Base-by-base conservation (phyloP, 768 basidiomycete genomes). In the Leccinum subgranulosum region DNA sequence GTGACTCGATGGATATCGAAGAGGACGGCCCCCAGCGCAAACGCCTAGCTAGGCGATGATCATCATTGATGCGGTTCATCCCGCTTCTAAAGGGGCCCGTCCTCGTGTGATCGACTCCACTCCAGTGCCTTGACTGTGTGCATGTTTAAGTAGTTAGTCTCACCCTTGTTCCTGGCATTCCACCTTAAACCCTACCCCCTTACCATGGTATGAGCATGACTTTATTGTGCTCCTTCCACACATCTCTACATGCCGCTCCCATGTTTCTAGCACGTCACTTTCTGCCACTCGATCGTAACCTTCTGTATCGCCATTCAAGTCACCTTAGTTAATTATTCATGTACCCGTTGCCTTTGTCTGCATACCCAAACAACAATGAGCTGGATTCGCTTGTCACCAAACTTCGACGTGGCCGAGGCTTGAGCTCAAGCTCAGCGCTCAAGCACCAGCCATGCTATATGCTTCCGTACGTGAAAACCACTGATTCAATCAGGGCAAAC, bases 21-120 rank as follows among this genome's bases (percentile, higher is more conserved):
- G 90, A 91, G 53, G 88, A 88, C 14, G 80, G 80, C 15, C 79
- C 88, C 54, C 89, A 91, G 66, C 76, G 90, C 66, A 92, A 92
- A 67, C 80, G 90, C 49, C 80, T 88, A 33, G 79, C 87, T 10
- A 77, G 89, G 64, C 77, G 89, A 60, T 90, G 53, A 71, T 15
- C 15, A 19, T 19, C 39, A 19, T 41, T 19, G 4, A 33, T 15
- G 47, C 52, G 36, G 47, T 25, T 25, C 3, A 33, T 15, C 49
- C 51, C 36, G 47, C 49, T 21, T 41, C 39, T 19, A 4, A 41
- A 19, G 5, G 39, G 47, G 33, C 17, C 46, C 28, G 1, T 41
- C 43, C 39, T 43, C 41, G 31, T 36, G 29, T 43, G 23, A 46
- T 51, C 27, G n/a, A 43, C 39, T 41, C n/a, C 9, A 19, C 9